Conservation (phyloP, 1,284 basidiomycete species). For the Laetiporus sulphureus region DNA sequence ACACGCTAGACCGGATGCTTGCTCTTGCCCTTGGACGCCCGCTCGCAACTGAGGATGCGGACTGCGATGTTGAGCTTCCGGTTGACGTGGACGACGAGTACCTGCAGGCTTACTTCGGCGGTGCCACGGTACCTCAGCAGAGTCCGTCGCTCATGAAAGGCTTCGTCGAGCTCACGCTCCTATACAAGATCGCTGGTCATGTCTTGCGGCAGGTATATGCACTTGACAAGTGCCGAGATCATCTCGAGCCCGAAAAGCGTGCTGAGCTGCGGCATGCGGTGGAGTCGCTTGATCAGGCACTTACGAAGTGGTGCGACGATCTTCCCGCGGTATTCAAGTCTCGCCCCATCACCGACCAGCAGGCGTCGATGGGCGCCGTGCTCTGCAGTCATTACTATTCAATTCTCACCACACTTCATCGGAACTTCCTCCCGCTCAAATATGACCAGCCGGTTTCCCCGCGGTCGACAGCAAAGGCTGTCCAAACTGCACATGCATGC, state of each 20-base stretch:
- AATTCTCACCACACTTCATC: slow-evolving; percentile 81
- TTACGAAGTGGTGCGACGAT: slow-evolving; percentile 78
- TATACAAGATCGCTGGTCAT: slow-evolving; percentile 79
- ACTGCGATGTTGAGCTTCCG: slow-evolving; percentile 79
- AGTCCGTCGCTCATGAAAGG: slow-evolving; percentile 74
- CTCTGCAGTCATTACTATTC: slow-evolving; percentile 88
- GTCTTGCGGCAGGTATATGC: slow-evolving; percentile 80
- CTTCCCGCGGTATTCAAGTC: slow-evolving; percentile 70
- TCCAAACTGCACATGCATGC: slow-evolving; percentile 72
- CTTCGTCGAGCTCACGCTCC: slow-evolving; percentile 63
- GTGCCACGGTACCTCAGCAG: slow-evolving; percentile 45
- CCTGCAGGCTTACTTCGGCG: slow-evolving; percentile 64
- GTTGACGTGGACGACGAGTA: slow-evolving; percentile 76
- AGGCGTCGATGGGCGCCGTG: slow-evolving; percentile 83
- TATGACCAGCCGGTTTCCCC: slow-evolving; percentile 58
- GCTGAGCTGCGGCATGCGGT: slow-evolving; percentile 68
- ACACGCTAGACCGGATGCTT: slow-evolving; percentile 84
- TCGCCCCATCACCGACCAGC: slow-evolving; percentile 61
- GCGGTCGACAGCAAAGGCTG: slow-evolving; percentile 70
- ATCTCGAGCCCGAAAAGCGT: slow-evolving; percentile 67
- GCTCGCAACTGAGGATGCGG: slow-evolving; percentile 71
- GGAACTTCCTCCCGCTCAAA: slow-evolving; percentile 77
- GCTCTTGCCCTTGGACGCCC: slow-evolving; percentile 81
- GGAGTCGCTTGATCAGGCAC: slow-evolving; percentile 67
- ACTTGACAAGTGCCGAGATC: slow-evolving; percentile 66